Percentiles rank a stretch among this genome's conserved stretches.
Evolutionary conservation across 2,329 filamentous ascomycete species (phyloP).

Genomic region (Penicillium sp.): DNA sequence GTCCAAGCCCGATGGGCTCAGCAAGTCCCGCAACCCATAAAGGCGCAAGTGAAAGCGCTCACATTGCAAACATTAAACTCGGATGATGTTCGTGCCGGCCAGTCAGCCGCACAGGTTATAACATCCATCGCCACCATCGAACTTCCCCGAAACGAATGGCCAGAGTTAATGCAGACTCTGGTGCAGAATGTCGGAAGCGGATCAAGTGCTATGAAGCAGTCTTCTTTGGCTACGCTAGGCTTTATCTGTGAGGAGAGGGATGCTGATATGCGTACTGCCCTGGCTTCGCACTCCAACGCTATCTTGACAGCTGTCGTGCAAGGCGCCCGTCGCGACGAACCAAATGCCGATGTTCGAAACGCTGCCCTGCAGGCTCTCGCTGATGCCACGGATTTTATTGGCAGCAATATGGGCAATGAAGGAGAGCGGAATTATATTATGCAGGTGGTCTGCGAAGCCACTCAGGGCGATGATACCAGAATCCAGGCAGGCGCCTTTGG

Average conservation of each 20-base stretch:
- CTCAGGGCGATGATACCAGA: slow-evolving; percentile 82
- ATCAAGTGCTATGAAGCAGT: slow-evolving; percentile 83
- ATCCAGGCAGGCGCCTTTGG: slow-evolving; percentile 97
- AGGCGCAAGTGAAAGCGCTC: slow-evolving; percentile 81
- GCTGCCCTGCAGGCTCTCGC: slow-evolving; percentile 91
- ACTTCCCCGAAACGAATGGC: slow-evolving; percentile 88
- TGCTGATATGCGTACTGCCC: slow-evolving; percentile 71
- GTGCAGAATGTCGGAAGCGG: slow-evolving; percentile 92
- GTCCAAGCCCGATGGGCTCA: slow-evolving; percentile 91
- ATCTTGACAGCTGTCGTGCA: slow-evolving; percentile 97
- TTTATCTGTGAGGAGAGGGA: slow-evolving; percentile 98
- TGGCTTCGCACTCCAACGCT: slow-evolving; percentile 88
- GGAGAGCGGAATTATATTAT: slow-evolving; percentile 99
- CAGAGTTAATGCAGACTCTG: slow-evolving; percentile 79
- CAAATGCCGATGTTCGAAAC: slow-evolving; percentile 82
- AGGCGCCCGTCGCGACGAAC: slow-evolving; percentile 93
- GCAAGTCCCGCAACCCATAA: slow-evolving; percentile 75
- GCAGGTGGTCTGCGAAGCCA: slow-evolving; percentile 99
- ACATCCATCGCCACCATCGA: slow-evolving; percentile 93
- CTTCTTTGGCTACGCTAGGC: slow-evolving; percentile 91
- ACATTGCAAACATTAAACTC: slow-evolving; percentile 85
- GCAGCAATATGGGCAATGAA: slow-evolving; percentile 98
- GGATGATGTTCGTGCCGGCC: slow-evolving; percentile 74
- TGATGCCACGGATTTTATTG: slow-evolving; percentile 95
- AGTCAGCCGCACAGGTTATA: slow-evolving; percentile 90